Conservation (phyloP, 2,329 filamentous ascomycete species). For the Penicillium sp. region DNA sequence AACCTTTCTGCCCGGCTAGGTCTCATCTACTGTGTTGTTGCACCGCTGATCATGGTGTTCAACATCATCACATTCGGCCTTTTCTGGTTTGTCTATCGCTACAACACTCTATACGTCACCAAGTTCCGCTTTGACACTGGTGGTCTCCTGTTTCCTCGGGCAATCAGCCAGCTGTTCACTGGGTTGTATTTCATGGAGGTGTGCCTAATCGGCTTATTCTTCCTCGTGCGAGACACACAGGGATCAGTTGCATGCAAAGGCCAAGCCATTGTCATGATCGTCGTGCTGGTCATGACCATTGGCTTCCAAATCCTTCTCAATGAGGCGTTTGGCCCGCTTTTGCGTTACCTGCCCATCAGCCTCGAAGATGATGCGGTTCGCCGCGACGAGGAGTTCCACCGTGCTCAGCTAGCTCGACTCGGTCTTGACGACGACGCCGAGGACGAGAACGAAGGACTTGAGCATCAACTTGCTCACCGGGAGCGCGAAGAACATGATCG, state of each 20-base stretch:
- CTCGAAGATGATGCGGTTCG: slow-evolving; percentile 92
- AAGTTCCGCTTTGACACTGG: slow-evolving; percentile 89
- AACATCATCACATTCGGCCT: slow-evolving; percentile 89
- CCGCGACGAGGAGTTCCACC: slow-evolving; percentile 86
- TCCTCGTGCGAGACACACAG: slow-evolving; percentile 66
- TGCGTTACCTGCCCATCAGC: slow-evolving; percentile 88
- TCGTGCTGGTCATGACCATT: slow-evolving; percentile 68
- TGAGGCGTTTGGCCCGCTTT: slow-evolving; percentile 77
- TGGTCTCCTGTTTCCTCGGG: slow-evolving; percentile 84
- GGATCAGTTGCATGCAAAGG: slow-evolving; percentile 62
- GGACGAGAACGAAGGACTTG: slow-evolving; percentile 53
- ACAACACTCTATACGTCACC: slow-evolving; percentile 93
- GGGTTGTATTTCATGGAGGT: slow-evolving; percentile 95
- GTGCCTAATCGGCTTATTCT: slow-evolving; percentile 85
- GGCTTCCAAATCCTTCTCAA: slow-evolving; percentile 82
- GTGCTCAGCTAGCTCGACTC: slow-evolving; percentile 71
- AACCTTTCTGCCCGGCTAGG: slow-evolving; percentile 36
- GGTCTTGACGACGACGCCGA: slow-evolving; percentile 59
- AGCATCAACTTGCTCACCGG: slow-evolving; percentile 48
- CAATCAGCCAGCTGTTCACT: slow-evolving; percentile 93
- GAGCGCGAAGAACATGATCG: slow-evolving; percentile 43
- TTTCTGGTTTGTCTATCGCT: slow-evolving; percentile 94
- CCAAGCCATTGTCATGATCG: slow-evolving; percentile 84
- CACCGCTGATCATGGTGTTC: slow-evolving; percentile 89
- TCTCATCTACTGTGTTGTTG: slow-evolving; percentile 83